phyloP scores from a whole-genome alignment of 192 early-diverging fungal genomes.

The Coemansia furcata region DNA sequence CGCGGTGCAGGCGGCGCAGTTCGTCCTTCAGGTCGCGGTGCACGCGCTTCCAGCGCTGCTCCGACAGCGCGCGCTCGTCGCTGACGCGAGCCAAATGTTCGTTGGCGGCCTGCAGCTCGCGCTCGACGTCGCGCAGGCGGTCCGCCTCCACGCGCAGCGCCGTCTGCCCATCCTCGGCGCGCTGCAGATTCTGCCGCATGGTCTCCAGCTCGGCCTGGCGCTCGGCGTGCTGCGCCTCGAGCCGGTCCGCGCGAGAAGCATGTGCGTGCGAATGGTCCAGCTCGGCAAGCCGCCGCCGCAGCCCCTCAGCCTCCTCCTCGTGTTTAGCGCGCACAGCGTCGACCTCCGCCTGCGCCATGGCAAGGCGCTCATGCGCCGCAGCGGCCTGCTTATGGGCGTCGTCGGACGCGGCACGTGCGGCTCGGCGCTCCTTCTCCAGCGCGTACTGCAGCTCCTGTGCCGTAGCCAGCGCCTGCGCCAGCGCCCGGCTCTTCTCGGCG shows the following conservation, averaged over 20 bases:
- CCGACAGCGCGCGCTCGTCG: conserved; percentile 46
- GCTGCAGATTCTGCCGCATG: conserved; percentile 33
- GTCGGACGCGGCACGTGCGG: conserved; percentile 6
- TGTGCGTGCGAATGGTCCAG: conserved; percentile 23
- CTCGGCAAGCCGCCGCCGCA: conserved; percentile 25
- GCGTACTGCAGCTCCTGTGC: conserved; percentile 46
- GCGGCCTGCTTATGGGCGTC: conserved; percentile 26
- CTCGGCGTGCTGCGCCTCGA: conserved; percentile 34
- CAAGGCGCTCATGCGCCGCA: conserved; percentile 25
- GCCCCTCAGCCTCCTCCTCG: conserved; percentile 16
- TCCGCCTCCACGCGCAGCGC: conserved; percentile 41
- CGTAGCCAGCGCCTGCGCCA: conserved; percentile 34
- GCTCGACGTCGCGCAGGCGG: conserved; percentile 41
- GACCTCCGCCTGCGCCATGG: conserved; percentile 13
- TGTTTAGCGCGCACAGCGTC: conserved; percentile 11
- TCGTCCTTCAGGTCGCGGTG: conserved; percentile 54
- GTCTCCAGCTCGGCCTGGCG: conserved; percentile 47
- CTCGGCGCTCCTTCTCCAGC: conserved; percentile 39
- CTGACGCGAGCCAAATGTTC: conserved; percentile 25
- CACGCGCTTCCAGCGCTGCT: conserved; percentile 51
- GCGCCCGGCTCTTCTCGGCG: conserved; percentile 43
- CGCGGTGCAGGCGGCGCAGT: conserved; percentile 45
- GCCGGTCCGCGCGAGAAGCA: conserved; percentile 30
- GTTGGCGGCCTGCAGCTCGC: conserved; percentile 17
- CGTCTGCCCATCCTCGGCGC: conserved; percentile 26